These are phyloP conservation scores for Hibiscus tridactylites DNA, from an alignment of 345 rosid genomes.

Conservation along the genomic window DNA sequence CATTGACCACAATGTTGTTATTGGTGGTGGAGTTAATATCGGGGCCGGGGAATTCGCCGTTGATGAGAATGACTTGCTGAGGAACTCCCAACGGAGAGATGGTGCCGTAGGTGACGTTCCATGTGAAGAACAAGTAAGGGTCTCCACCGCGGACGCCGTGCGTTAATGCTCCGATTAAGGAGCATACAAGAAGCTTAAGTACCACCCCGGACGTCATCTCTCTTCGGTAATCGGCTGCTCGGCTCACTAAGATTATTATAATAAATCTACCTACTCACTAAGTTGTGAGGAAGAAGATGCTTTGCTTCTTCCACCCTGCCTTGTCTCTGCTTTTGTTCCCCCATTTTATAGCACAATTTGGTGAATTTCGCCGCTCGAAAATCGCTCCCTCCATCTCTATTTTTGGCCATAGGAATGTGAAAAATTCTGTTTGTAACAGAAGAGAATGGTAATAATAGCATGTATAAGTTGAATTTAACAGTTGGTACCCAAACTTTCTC, in stretches of 20 bases:
- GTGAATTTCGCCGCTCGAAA: too few relatives aligned
- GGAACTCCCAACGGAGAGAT: slow-evolving; percentile 65
- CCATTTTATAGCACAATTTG: background rate
- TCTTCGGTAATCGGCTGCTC: too few relatives aligned
- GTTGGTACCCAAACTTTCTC: too few relatives aligned
- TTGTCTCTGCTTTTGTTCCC: background rate
- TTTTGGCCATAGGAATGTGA: too few relatives aligned
- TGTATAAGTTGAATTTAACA: too few relatives aligned
- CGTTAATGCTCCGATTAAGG: slow-evolving; percentile 8
- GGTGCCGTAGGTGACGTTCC: slow-evolving; percentile 79
- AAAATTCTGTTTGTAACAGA: too few relatives aligned
- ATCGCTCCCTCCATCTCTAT: background rate
- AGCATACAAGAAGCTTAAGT: slow-evolving; percentile 8
- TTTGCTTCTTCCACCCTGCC: background rate
- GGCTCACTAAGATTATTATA: background rate
- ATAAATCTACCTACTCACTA: background rate
- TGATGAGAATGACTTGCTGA: slow-evolving; percentile 56
- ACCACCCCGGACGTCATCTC: slow-evolving; percentile 18
- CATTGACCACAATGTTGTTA: background rate
- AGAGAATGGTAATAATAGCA: too few relatives aligned
- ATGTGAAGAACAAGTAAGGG: slow-evolving; percentile 56
- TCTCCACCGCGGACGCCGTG: slow-evolving; percentile 47
- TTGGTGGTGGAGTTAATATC: background rate
- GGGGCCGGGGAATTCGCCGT: background rate
- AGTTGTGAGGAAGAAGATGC: background rate